Evolutionary conservation across 148 eudicot genomes (phyloP), one percentile per base, ranked within the genome.

Genomic region (Cornus kousa): DNA sequence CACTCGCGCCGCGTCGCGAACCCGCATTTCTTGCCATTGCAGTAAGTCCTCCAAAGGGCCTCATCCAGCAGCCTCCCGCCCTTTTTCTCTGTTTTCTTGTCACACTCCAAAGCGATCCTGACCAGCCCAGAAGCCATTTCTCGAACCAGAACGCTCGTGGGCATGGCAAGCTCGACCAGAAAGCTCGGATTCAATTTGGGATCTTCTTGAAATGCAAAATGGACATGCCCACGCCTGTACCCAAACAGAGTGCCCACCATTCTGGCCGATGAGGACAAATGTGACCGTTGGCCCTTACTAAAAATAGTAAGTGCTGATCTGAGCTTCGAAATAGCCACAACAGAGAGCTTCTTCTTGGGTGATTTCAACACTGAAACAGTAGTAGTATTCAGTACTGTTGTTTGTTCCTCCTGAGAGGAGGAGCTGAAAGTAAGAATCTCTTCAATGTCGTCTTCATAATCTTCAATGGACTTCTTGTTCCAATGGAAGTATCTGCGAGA

Each of bases 61-160:
- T 92, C 93, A 9, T 90, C 93, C 0, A 90, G 82, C 32, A 96
- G 76, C 70, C 80, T 89, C 68, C 55, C 67, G 19, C 85, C 83
- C 48, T 86, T 87, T 73, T 83, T 88, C 76, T 81, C 86, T 48
- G 71, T 73, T 4, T 83, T 77, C 67, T 89, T 89, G 57, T 93
- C 93, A 33, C 95, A 89, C 28, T 93, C 97, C 20, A 93, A 75
- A 5, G 95, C 97, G 1, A 93, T 89, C 48, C 97, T 80, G n/a
- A 93, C 95, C 67, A 90, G 37, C 75, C 97, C 97, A 0, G 93
- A 89, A 0, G 97, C 90, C 97, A 93, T 91, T 69, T 91, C 92
- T 13, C 80, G 68, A 2, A 93, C 97, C 3, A 91, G 81, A 1
- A 71, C 80, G 13, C 90, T 85, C 0, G 88, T 93, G 0, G 90